Percentiles rank a stretch among this genome's conserved stretches.
Conservation (phyloP, 345 rosid species). For the Melaleuca alternifolia region DNA sequence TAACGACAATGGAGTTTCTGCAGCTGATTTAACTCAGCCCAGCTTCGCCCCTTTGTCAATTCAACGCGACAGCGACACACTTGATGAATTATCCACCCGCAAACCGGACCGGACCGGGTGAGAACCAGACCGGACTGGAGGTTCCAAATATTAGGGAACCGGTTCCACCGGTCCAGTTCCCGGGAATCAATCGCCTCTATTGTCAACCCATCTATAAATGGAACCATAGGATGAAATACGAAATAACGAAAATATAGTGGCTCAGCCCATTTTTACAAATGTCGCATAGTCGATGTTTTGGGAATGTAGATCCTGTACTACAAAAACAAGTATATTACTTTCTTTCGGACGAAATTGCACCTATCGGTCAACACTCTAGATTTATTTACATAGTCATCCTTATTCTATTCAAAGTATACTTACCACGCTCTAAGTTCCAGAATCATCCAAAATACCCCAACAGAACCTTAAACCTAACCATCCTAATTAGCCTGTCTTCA, state of each 20-base stretch:
- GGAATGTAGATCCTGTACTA: background rate
- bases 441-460: background rate
- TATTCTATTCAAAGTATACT: background rate
- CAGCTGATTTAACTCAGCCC: slow-evolving; percentile 49
- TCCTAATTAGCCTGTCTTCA: background rate
- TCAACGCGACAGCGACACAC: slow-evolving; percentile 24
- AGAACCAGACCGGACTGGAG: no score
- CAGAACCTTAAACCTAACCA: background rate
- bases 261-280: background rate
- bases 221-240: background rate
- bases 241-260: background rate
- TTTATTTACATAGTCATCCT: background rate
- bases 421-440: background rate
- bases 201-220: background rate
- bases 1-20: slow-evolving; percentile 34
- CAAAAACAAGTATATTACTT: background rate
- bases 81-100: no score
- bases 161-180: no score
- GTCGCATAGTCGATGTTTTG: background rate
- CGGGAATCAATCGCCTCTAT: no score
- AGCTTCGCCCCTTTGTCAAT: slow-evolving; percentile 36
- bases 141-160: no score
- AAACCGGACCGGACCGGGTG: no score
- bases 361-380: background rate
- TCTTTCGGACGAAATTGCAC: background rate